phyloP scores from a whole-genome alignment of 2,329 filamentous ascomycete species.

The Talaromyces atroroseus region DNA sequence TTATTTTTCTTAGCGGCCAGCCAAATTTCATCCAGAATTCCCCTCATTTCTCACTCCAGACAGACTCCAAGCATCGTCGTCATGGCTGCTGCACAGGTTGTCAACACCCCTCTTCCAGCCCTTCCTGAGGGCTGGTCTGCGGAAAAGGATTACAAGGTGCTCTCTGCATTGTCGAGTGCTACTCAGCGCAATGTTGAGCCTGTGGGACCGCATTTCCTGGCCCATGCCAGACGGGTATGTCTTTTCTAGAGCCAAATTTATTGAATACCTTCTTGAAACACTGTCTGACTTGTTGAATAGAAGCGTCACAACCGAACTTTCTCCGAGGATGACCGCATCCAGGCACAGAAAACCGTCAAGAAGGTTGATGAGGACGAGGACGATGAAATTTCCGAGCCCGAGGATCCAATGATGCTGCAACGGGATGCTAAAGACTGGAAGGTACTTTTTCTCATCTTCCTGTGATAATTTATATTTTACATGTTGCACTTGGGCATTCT shows the following conservation, averaged over 20 bases:
- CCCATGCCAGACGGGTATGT: conserved; percentile 82
- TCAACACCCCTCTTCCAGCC: conserved; percentile 55
- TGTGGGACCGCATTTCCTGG: conserved; percentile 94
- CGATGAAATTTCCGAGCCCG: conserved; percentile 85
- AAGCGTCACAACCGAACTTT: conserved; percentile 94
- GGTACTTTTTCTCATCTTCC: conserved; percentile 51
- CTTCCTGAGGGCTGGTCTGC: conserved; percentile 72
- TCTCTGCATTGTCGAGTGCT: conserved; percentile 69
- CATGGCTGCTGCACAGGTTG: conserved; percentile 10
- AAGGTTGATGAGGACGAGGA: conserved; percentile 90
- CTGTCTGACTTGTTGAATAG: conserved; percentile 26
- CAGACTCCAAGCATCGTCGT: neutral
- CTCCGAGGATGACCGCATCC: conserved; percentile 95
- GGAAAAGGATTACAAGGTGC: conserved; percentile 86
- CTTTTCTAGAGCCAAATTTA: neutral
- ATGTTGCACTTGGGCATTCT: conserved; percentile 13
- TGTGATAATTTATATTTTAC: neutral
- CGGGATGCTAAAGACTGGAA: conserved; percentile 99
- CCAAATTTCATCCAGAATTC: neutral
- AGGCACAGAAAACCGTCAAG: conserved; percentile 90
- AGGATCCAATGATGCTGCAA: conserved; percentile 87
- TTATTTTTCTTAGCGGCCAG: conserved; percentile 18
- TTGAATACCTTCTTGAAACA: neutral
- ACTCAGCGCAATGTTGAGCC: conserved; percentile 88
- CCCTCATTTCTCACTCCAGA: conserved; percentile 4